Evolutionary conservation across 1,139 yeast species (phyloP), one percentile per base, ranked within the genome.

Genomic region (Taphrina confusa): DNA sequence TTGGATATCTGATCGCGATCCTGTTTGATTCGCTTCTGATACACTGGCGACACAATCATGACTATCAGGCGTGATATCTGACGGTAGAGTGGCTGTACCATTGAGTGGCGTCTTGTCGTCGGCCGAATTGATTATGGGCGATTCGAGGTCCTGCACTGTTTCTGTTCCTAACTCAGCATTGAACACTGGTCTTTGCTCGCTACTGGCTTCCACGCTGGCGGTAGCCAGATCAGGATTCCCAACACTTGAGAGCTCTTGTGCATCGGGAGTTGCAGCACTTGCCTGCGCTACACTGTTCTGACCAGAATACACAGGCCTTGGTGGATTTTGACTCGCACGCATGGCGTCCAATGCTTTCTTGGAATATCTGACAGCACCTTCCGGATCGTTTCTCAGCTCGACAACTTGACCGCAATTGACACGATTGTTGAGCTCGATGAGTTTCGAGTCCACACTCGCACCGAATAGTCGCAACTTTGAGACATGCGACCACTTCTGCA

Each of bases 371-470:
- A 42, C 25, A 8, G 49, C 28, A 8, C 57, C 57, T 31, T 52
- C 50, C 3, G 57, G 57, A 31, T 52, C 57, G 28, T 52, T 52
- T 23, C 57, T 42, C 25, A 52, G 22, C 30, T 33, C 57, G 1
- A 52, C 57, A 9, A 42, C 20, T 20, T 52, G 57, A 22, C 36
- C 22, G 40, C 37, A 22, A 23, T 52, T 52, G 22, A 52, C 50
- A 9, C 50, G 31, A 8, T 40, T 44, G 40, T 52, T 52, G 33
- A 52, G 57, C 16, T 28, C 57, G n/a, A 30, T 20, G 31, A 52
- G 33, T 34, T 52, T 40, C 1, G 57, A 40, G n/a, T 44, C 57
- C n/a, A 25, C 34, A 20, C 42, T 25, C 14, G 52, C 16, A 1
- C 50, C 50, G 23, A 52, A 52, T 3, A 52, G 30, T 6, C 49